Evolutionary conservation across 2,329 filamentous ascomycete species (phyloP).

Genomic region (Neoscytalidium dimidiatum): DNA sequence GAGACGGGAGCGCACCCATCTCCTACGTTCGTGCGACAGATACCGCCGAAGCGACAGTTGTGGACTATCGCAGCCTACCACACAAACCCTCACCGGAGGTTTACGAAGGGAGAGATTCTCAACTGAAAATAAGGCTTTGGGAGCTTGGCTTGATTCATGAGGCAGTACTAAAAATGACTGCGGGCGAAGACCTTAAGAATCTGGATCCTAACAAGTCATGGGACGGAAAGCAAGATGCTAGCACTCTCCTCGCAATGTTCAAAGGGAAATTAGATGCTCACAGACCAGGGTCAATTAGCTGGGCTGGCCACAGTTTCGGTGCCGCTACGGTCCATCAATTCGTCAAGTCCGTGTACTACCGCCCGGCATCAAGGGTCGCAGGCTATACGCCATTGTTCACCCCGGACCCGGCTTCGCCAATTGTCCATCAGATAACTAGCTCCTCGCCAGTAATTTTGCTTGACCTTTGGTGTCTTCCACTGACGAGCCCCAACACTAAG

Average conservation of each 20-base stretch:
- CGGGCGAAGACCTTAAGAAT: constrained; percentile 50
- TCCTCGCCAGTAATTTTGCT: constrained; percentile 68
- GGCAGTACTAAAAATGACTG: constrained; percentile 67
- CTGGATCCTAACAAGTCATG: constrained; percentile 44
- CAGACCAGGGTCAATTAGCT: constrained; percentile 71
- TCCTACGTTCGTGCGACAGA: constrained; percentile 66
- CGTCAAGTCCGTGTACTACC: constrained; percentile 70
- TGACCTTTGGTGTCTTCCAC: constrained; percentile 79
- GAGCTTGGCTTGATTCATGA: constrained; percentile 73
- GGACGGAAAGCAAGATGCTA: constrained; percentile 34
- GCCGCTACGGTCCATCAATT: constrained; percentile 74
- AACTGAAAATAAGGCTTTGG: constrained; percentile 76
- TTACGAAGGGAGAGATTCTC: constrained; percentile 67
- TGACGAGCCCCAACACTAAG: constrained; percentile 62
- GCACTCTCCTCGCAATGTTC: constrained; percentile 60
- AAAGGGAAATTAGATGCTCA: constrained; percentile 65
- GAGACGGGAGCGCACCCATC: constrained; percentile 78
- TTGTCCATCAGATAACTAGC: constrained; percentile 68
- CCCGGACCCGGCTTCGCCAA: constrained; percentile 56
- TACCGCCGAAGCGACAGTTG: constrained; percentile 39
- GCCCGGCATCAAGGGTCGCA: constrained; percentile 20
- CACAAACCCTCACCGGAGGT: constrained; percentile 68
- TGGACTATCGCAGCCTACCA: constrained; percentile 51
- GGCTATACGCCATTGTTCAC: constrained; percentile 63
- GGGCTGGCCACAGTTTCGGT: constrained; percentile 81